Evolutionary conservation across 352 stramenopile species (phyloP).

Genomic region (Globisporangium apiculatum): DNA sequence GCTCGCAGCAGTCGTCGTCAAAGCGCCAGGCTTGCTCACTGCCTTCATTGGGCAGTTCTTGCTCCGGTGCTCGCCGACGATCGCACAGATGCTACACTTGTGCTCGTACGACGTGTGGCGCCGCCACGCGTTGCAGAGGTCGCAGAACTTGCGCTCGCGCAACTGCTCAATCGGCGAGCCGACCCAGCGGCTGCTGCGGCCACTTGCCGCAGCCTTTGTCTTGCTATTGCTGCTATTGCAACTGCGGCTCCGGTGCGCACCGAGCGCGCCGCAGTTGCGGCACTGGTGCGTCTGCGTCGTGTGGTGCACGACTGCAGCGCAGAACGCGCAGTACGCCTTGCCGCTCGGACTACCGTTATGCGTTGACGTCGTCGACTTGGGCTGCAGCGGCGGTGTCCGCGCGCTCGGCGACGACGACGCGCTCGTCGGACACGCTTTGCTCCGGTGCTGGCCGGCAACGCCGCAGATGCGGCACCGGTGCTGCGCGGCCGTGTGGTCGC

Average conservation of each 20-base stretch:
- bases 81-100: slow-evolving; percentile 54
- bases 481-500: slow-evolving; percentile 53
- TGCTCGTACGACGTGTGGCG: slow-evolving; percentile 56
- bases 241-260: slow-evolving; percentile 47
- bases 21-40: too few species aligned
- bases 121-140: slow-evolving; percentile 43
- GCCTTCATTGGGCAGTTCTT: slow-evolving; percentile 45
- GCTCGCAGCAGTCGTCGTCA: neutral
- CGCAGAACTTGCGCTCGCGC: slow-evolving; percentile 45
- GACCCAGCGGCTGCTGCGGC: slow-evolving; percentile 26
- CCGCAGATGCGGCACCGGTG: slow-evolving; percentile 63
- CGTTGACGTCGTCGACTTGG: neutral
- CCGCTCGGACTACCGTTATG: slow-evolving; percentile 8
- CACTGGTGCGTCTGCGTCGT: slow-evolving; percentile 54
- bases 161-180: slow-evolving; percentile 31
- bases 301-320: slow-evolving; percentile 44
- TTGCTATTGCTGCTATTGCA: slow-evolving; percentile 18
- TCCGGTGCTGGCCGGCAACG: slow-evolving; percentile 48
- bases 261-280: slow-evolving; percentile 41
- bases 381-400: slow-evolving; percentile 6
- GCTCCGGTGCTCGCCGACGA: slow-evolving; percentile 53
- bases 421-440: slow-evolving; percentile 33
- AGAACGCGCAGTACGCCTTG: slow-evolving; percentile 56
- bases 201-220: neutral
- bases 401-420: slow-evolving; percentile 18